Evolutionary conservation across 306 rosid species (phyloP).

Genomic region (Lablab purpureus): DNA sequence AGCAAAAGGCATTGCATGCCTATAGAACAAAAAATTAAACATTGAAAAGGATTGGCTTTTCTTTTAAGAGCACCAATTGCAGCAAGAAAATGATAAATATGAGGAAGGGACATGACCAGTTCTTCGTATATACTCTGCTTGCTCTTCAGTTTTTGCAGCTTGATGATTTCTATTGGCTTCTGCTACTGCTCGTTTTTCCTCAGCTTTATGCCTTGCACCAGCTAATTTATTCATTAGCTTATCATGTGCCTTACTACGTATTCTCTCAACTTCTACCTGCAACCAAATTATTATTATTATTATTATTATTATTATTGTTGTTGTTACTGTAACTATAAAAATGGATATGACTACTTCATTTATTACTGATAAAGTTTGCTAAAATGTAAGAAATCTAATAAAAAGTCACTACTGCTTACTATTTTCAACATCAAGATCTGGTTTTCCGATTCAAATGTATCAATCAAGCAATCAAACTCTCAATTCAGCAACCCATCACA

Average conservation of each 20-base stretch:
- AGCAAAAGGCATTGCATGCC: constrained; percentile 35
- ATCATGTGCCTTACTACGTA: constrained; percentile 75
- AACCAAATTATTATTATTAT: constrained; percentile 22
- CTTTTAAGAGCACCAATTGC: constrained; percentile 71
- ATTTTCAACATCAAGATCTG: background rate
- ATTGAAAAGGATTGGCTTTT: constrained; percentile 18
- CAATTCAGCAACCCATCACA: background rate
- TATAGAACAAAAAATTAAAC: constrained; percentile 21
- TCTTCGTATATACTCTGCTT: constrained; percentile 76
- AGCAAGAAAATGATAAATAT: constrained; percentile 66
- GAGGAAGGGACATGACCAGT: constrained; percentile 82
- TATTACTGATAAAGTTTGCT: background rate
- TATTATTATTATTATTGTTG: background rate
- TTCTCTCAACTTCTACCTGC: constrained; percentile 93
- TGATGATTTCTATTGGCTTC: constrained; percentile 75
- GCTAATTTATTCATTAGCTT: constrained; percentile 89
- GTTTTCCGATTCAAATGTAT: constrained; percentile 2
- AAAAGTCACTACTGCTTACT: background rate
- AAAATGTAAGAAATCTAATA: background rate
- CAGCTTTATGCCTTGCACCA: constrained; percentile 82
- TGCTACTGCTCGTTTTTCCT: constrained; percentile 84
- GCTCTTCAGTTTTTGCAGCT: constrained; percentile 84
- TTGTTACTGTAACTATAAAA: too few species aligned
- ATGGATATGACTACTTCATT: background rate
- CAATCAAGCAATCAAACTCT: background rate